Conservation (phyloP, 768 basidiomycete genomes). For the Saitozyma podzolica region DNA sequence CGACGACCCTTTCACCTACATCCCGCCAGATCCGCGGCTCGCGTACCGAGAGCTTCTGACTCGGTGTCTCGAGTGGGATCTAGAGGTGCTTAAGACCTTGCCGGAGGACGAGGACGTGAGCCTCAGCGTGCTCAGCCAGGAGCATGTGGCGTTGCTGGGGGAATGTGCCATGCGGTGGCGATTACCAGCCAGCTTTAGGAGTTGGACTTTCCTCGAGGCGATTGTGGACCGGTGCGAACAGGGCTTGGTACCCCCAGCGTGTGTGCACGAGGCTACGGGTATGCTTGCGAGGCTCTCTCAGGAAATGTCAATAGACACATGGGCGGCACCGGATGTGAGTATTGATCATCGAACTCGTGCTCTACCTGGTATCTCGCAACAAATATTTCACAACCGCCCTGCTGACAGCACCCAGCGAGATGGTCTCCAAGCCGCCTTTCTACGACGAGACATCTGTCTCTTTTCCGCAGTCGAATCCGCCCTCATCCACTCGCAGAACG, state of each 20-base stretch:
- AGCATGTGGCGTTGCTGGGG: conserved; percentile 78
- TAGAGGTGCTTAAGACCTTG: conserved; percentile 88
- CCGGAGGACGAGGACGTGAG: conserved; percentile 89
- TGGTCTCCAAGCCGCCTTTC: conserved; percentile 11
- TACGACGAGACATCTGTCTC: conserved; percentile 21
- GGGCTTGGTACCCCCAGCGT: conserved; percentile 88
- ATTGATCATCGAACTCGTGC: not conserved
- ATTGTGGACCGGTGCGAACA: conserved; percentile 85
- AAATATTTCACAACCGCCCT: too few species aligned
- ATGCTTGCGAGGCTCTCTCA: conserved; percentile 68
- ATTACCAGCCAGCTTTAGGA: conserved; percentile 74
- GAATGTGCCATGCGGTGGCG: conserved; percentile 90
- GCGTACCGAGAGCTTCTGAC: conserved; percentile 83
- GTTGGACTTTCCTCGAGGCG: conserved; percentile 76
- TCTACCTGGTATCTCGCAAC: too few species aligned
- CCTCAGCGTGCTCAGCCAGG: conserved; percentile 76
- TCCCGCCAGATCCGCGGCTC: conserved; percentile 81
- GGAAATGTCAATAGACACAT: conserved; percentile 70
- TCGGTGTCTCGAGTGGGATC: conserved; percentile 75
- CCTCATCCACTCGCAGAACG: conserved; percentile 12
- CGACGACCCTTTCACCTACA: conserved; percentile 80
- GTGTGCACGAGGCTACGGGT: conserved; percentile 83
- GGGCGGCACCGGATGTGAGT: conserved; percentile 81
- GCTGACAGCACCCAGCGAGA: conserved; percentile 17
- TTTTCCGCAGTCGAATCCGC: conserved; percentile 20